A percentile compares a stretch with the other conserved stretches of the same genome.
These are phyloP conservation scores for Aspergillus novofumigatus DNA, from an alignment of 2,329 filamentous ascomycete genomes.

Conservation along the genomic window DNA sequence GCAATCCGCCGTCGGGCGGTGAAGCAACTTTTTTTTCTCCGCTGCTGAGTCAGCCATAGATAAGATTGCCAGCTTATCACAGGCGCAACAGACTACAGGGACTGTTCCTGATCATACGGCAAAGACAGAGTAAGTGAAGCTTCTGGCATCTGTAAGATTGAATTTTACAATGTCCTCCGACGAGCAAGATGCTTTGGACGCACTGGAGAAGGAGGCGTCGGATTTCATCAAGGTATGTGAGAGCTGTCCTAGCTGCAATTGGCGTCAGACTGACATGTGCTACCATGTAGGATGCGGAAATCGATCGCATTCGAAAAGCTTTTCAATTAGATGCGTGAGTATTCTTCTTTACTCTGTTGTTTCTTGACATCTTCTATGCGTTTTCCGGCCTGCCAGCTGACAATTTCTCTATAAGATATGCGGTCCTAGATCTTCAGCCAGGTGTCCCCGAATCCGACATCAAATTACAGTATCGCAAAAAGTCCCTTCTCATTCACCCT, in stretches of 20 bases:
- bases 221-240: constrained; percentile 77
- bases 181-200: constrained; percentile 72
- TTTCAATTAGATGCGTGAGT: constrained; percentile 73
- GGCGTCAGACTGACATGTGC: constrained; percentile 14
- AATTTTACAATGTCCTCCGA: constrained; percentile 49
- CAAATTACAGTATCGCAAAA: constrained; percentile 89
- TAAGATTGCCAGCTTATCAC: constrained; percentile 24
- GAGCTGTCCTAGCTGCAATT: background rate
- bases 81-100: background rate
- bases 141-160: background rate
- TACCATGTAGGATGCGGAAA: constrained; percentile 73
- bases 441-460: constrained; percentile 95
- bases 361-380: background rate
- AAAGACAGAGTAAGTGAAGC: background rate
- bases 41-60: constrained; percentile 35
- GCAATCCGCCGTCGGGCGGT: constrained; percentile 17
- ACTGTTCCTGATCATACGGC: background rate
- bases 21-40: constrained; percentile 27
- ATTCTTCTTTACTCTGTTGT: background rate
- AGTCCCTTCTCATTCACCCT: constrained; percentile 97
- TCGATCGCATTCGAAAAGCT: constrained; percentile 86
- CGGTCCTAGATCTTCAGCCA: constrained; percentile 90
- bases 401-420: constrained; percentile 57
- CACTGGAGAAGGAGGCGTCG: constrained; percentile 77
- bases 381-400: constrained; percentile 1